Conservation (phyloP, 2,329 filamentous ascomycete species). For the Nannizziopsis barbatae region DNA sequence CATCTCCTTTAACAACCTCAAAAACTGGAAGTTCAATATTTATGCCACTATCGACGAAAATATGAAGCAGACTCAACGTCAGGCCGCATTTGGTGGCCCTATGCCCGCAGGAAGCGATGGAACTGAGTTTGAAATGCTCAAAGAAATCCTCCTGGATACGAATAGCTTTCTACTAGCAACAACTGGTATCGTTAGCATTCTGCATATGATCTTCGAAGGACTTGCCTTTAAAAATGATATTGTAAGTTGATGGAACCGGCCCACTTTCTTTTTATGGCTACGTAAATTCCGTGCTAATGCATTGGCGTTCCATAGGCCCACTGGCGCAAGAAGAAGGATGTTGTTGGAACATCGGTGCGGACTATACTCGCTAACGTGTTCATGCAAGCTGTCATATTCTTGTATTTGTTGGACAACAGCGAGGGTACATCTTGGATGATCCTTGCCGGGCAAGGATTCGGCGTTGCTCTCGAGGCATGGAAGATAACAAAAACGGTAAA, state of each 20-base stretch:
- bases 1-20: slow-evolving; percentile 70
- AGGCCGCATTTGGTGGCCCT: slow-evolving; percentile 61
- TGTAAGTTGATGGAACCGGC: slow-evolving; percentile 30
- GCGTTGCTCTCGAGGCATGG: slow-evolving; percentile 71
- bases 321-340: slow-evolving; percentile 99
- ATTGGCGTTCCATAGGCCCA: slow-evolving; percentile 46
- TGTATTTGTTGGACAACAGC: slow-evolving; percentile 94
- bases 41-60: slow-evolving; percentile 77
- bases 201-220: slow-evolving; percentile 91
- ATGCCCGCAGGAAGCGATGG: slow-evolving; percentile 74
- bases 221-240: slow-evolving; percentile 97
- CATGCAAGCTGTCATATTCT: slow-evolving; percentile 92
- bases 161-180: slow-evolving; percentile 82
- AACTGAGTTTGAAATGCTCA: slow-evolving; percentile 91
- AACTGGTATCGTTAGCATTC: slow-evolving; percentile 70
- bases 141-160: slow-evolving; percentile 86
- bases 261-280: not conserved
- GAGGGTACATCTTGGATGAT: slow-evolving; percentile 99
- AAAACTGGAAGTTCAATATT: slow-evolving; percentile 80
- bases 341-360: slow-evolving; percentile 88
- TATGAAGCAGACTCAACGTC: slow-evolving; percentile 68
- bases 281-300: not conserved
- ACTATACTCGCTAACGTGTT: slow-evolving; percentile 95
- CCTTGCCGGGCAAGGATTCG: slow-evolving; percentile 78
- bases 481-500: slow-evolving; percentile 95